Base-by-base conservation (phyloP, 1,284 basidiomycete species). In the Apiotrichum domesticum region DNA sequence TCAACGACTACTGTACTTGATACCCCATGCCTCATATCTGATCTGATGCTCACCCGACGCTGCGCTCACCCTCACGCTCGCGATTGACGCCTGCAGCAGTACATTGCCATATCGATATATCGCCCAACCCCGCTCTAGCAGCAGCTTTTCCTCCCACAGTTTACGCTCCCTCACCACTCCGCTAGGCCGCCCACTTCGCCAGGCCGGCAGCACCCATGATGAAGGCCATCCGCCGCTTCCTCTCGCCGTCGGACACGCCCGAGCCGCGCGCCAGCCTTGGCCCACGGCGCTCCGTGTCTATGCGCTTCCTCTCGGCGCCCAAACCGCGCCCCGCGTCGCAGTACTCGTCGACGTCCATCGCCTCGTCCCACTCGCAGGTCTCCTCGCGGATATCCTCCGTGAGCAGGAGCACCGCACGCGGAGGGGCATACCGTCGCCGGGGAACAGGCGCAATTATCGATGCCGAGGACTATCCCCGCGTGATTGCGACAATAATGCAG, bases 401-500 rank as follows among this genome's bases (percentile, higher is more conserved):
- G 37, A 15, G 11, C 15, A 15, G 21, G 15, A 10, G 35, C 15
- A 35, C 34, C 35, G 6, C 47, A 6, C 10, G 29, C 7, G 15
- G 47, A 35, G 35, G 21, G 35, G 29, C 34, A 21, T 39, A 8
- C 37, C n/a, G 14, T 35, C 47, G 35, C 35, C 35, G 34, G 4
- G 46, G 7, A n/a, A n/a, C 15, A 3, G 15, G 21, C 15, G 15
- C 13, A 14, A 15, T 49, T 9, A 52, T 54, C 7, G 46, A 54
- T n/a, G 48, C 47, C 3, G 42, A 35, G 6, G 43, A 51, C 37
- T 41, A 51, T 34, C 59, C 59, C 10, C 59, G 57, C 54, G 52
- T 61, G 34, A 52, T 61, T 39, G 53, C 55, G 13, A n/a, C 44
- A 7, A 47, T 61, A 9, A 43, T 61, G 33, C 37, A 11, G 29